Evolutionary conservation across 2,329 filamentous ascomycete species (phyloP).

Genomic region (Myriosclerotinia curreyana): DNA sequence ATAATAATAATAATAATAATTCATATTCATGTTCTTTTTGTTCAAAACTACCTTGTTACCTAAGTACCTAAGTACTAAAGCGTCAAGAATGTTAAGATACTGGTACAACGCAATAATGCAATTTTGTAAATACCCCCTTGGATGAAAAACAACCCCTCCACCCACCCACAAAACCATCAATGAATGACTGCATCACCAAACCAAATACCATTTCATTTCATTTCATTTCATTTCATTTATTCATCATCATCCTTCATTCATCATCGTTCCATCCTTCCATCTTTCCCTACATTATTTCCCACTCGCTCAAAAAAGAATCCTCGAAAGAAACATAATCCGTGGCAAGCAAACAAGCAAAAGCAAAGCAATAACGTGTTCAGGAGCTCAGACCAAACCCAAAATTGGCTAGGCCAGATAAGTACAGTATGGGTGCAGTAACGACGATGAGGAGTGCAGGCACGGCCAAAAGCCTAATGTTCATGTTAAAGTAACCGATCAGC

Average conservation of each 20-base stretch:
- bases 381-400: conserved; percentile 14
- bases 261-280: neutral
- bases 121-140: neutral
- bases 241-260: neutral
- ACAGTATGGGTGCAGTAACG: conserved; percentile 32
- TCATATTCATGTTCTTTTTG: neutral
- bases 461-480: conserved; percentile 32
- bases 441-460: conserved; percentile 30
- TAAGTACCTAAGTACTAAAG: neutral
- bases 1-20: too few species aligned
- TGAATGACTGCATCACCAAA: neutral
- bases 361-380: conserved; percentile 47
- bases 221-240: neutral
- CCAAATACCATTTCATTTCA: neutral
- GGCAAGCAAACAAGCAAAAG: conserved; percentile 50
- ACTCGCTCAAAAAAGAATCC: neutral
- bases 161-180: neutral
- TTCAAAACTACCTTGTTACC: neutral
- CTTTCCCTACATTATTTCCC: neutral
- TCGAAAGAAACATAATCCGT: conserved; percentile 57
- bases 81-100: conserved; percentile 3
- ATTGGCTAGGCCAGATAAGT: conserved; percentile 26
- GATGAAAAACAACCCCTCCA: neutral
- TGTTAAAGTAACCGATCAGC: conserved; percentile 21
- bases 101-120: conserved; percentile 3